These are phyloP conservation scores for Syncephalastrum contaminatum DNA, from an alignment of 371 early-diverging fungal species.

Conservation along the genomic window DNA sequence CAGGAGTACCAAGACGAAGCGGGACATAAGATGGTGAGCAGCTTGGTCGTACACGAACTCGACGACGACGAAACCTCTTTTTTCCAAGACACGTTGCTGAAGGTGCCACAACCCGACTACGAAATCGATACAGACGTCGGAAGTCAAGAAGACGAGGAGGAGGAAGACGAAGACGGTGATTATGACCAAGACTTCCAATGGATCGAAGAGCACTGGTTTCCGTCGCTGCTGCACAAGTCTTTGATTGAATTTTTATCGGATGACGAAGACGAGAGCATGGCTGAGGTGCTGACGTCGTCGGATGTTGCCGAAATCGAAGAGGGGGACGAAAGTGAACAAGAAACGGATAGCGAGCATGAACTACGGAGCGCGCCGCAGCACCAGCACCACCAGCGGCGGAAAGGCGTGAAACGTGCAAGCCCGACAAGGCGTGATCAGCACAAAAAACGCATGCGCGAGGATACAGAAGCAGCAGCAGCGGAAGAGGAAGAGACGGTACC, in stretches of 20 bases:
- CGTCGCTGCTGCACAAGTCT: slow-evolving; percentile 16
- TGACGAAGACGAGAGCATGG: slow-evolving; percentile 10
- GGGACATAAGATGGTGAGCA: slow-evolving; percentile 1
- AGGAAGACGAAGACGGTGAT: slow-evolving; percentile 10
- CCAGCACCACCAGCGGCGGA: too few species aligned
- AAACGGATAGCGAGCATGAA: neutral
- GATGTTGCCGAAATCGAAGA: slow-evolving; percentile 2
- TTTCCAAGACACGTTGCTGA: slow-evolving; percentile 6
- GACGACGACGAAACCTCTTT: slow-evolving; percentile 8
- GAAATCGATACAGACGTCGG: slow-evolving; percentile 14
- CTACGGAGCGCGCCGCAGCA: too few species aligned
- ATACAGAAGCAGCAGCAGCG: too few species aligned
- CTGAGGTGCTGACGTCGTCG: neutral
- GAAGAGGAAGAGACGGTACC: too few species aligned
- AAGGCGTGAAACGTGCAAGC: too few species aligned
- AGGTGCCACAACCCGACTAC: slow-evolving; percentile 13
- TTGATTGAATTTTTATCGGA: slow-evolving; percentile 15
- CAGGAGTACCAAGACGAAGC: neutral
- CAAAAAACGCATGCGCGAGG: too few species aligned
- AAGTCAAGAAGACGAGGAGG: slow-evolving; percentile 8
- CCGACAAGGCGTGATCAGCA: too few species aligned
- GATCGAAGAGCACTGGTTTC: slow-evolving; percentile 21
- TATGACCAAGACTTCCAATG: slow-evolving; percentile 3
- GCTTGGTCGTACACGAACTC: slow-evolving; percentile 10
- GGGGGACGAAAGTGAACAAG: neutral